Conservation (phyloP, 2,329 filamentous ascomycete species). For the Ophiocordyceps unilateralis region DNA sequence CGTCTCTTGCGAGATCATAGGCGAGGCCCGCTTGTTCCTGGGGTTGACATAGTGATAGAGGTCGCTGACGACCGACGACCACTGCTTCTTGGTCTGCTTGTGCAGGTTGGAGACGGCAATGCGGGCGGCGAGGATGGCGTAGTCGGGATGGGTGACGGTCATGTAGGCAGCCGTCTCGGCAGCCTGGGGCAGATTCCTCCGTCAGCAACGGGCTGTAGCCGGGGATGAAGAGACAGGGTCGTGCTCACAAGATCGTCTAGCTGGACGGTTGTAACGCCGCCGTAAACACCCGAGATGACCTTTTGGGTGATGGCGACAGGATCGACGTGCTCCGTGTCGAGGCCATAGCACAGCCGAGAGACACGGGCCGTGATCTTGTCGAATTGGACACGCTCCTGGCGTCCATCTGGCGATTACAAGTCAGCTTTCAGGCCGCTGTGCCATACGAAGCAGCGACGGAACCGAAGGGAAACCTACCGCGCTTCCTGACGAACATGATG, state of each 20-base stretch:
- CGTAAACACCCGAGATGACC: constrained; percentile 98
- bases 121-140: constrained; percentile 92
- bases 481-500: constrained; percentile 46
- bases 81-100: constrained; percentile 99
- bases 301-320: constrained; percentile 97
- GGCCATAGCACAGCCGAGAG: constrained; percentile 90
- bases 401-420: constrained; percentile 55
- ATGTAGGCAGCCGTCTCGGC: constrained; percentile 98
- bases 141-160: constrained; percentile 98
- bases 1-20: constrained; percentile 86
- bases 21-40: constrained; percentile 65
- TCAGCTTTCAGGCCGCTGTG: constrained; percentile 9
- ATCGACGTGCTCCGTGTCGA: constrained; percentile 89
- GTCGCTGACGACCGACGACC: constrained; percentile 86
- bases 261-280: constrained; percentile 91
- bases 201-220: background rate
- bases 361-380: constrained; percentile 99
- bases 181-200: constrained; percentile 37
- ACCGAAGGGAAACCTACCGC: constrained; percentile 27
- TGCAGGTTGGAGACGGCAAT: constrained; percentile 98
- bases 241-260: constrained; percentile 81
- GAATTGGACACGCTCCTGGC: constrained; percentile 99
- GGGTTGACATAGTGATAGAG: constrained; percentile 94
- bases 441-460: background rate
- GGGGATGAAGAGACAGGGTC: background rate